Percentiles rank a stretch among this genome's conserved stretches.
Conservation (phyloP, 1,139 yeast genomes). For the Debaryomycetaceae sp. region DNA sequence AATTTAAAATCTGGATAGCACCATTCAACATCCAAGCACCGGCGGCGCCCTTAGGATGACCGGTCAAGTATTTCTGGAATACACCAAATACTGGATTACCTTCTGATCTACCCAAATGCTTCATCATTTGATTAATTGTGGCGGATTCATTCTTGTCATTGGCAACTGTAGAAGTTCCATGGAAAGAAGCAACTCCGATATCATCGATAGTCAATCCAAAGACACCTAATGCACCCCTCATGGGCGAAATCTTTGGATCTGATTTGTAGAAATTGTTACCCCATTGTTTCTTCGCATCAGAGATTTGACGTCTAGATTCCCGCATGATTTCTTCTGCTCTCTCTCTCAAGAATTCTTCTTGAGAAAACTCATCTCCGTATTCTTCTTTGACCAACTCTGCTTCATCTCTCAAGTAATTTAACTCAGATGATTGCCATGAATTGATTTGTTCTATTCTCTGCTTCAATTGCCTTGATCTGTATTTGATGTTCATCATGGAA, state of each 20-base stretch:
- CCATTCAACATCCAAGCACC: constrained; percentile 99
- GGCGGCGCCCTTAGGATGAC: constrained; percentile 99
- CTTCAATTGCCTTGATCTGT: constrained; percentile 89
- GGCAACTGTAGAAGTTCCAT: constrained; percentile 97
- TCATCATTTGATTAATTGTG: constrained; percentile 87
- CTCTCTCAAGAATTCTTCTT: constrained; percentile 61
- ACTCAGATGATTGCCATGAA: constrained; percentile 81
- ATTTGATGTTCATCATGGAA: constrained; percentile 81
- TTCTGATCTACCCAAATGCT: constrained; percentile 91
- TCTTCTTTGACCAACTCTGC: constrained; percentile 64
- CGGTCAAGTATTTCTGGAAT: constrained; percentile 97
- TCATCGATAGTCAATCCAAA: constrained; percentile 93
- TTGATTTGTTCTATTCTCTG: constrained; percentile 76
- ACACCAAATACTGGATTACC: constrained; percentile 98
- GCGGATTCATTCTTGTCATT: constrained; percentile 97
- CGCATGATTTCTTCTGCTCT: constrained; percentile 84
- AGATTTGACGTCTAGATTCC: constrained; percentile 81
- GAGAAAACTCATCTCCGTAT: constrained; percentile 53
- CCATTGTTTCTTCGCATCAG: constrained; percentile 89
- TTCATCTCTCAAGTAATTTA: constrained; percentile 48
- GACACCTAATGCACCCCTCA: constrained; percentile 94
- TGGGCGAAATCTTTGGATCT: constrained; percentile 93
- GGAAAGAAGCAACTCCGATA: constrained; percentile 97
- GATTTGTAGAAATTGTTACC: constrained; percentile 91
- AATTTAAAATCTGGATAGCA: constrained; percentile 85